Base-by-base conservation (phyloP, 208 protist genomes). In the Porcisia hertigi region DNA sequence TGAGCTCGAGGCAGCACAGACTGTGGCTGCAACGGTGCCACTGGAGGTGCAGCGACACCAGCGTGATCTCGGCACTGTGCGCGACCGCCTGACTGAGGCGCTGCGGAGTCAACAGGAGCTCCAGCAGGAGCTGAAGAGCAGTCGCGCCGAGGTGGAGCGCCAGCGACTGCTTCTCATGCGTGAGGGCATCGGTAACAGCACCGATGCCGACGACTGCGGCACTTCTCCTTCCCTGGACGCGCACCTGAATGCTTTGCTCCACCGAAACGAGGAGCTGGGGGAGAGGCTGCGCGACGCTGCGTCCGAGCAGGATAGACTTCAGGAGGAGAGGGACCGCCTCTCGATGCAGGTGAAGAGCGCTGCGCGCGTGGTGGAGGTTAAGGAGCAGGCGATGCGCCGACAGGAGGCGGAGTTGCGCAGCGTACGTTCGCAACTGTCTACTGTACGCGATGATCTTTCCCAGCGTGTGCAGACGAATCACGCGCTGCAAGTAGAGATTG, bases 11-110 rank as follows among this genome's bases (percentile, higher is more conserved):
- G 84, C 77, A 23, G 80, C 78, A 16, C 82, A 89, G 73, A 84
- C 89, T 49, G 73, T 89, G 39, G 89, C 86, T n/a, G 86, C 89
- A 23, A 85, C 86, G 34, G 70, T 86, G 25, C 84, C 81, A 9
- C 79, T 83, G 49, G 81, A 85, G 73, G 81, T 62, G 16, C 77
- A 89, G 54, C 76, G 73, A 55, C 82, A 81, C 54, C 74, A 91
- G 69, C 75, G 76, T 45, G 82, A 91, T 62, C 73, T 91, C 23
- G 78, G 82, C 57, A 75, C 82, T 12, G 70, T 89, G 60, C 82
- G 84, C 16, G 78, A 85, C 64, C 84, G 88, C 63, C 73, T 89
- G 34, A 74, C 80, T 20, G 79, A 89, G 62, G 81, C 89, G 25
- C 71, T 86, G 55, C 69, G 70, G 58, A 65, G 58, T 43, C 85